phyloP scores from a whole-genome alignment of 2,329 filamentous ascomycete species.

The Ascochyta koolunga region DNA sequence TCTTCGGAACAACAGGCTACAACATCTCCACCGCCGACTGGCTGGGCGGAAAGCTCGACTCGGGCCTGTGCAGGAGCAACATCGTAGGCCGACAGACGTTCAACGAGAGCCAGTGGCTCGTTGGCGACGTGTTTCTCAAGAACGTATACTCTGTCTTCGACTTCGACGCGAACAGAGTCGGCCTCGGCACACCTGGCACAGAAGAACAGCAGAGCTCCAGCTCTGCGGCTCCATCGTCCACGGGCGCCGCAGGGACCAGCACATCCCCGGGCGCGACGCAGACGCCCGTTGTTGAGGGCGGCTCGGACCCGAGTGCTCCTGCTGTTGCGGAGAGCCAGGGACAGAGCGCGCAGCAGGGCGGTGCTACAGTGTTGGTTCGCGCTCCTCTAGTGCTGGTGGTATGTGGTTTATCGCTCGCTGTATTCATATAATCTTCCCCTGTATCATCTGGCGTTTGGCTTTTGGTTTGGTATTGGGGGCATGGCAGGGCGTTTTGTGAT shows the following conservation, averaged over 20 bases:
- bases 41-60: conserved; percentile 56
- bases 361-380: background rate
- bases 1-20: conserved; percentile 72
- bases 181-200: conserved; percentile 48
- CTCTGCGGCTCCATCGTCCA: conserved; percentile 4
- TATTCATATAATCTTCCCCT: conserved; percentile 11
- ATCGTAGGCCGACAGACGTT: conserved; percentile 76
- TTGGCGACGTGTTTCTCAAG: conserved; percentile 86
- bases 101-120: conserved; percentile 69
- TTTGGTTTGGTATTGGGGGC: background rate
- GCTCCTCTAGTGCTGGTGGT: background rate
- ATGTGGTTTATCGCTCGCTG: background rate
- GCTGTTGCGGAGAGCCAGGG: conserved; percentile 5
- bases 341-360: conserved; percentile 6
- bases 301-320: conserved; percentile 1
- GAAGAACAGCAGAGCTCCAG: conserved; percentile 1
- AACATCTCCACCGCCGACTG: conserved; percentile 74
- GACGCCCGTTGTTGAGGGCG: conserved; percentile 2
- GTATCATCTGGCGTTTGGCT: background rate
- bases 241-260: background rate
- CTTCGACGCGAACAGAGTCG: conserved; percentile 69
- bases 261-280: background rate
- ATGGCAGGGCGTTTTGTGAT: background rate
- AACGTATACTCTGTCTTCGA: conserved; percentile 91
- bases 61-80: conserved; percentile 65